A percentile compares a stretch with the other conserved stretches of the same genome.
Conservation (phyloP, 2,329 filamentous ascomycete species). For the Aureobasidium musti region DNA sequence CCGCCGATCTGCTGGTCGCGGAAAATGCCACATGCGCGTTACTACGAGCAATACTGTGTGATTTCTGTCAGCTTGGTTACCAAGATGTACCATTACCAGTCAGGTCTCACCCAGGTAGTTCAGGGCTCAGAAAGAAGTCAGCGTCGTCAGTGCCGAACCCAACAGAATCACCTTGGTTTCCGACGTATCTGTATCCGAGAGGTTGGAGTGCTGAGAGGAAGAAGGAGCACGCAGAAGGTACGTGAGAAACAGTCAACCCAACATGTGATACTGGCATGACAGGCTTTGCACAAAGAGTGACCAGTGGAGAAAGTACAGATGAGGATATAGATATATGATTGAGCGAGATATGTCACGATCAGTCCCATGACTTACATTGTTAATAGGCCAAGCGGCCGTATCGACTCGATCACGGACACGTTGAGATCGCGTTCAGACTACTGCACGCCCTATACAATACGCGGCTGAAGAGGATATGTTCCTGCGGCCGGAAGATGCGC, state of each 20-base stretch:
- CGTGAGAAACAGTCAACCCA: conserved; percentile 70
- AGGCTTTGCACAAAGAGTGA: conserved; percentile 11
- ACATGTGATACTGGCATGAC: conserved; percentile 64
- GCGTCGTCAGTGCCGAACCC: conserved; percentile 62
- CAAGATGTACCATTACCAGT: not conserved
- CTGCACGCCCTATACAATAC: conserved; percentile 16
- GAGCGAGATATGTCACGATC: not conserved
- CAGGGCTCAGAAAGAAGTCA: conserved; percentile 66
- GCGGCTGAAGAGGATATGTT: conserved; percentile 13
- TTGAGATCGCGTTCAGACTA: conserved; percentile 18
- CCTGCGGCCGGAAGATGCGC: conserved; percentile 11
- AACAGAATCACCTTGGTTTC: conserved; percentile 61
- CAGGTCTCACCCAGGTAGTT: conserved; percentile 36
- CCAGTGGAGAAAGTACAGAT: not conserved
- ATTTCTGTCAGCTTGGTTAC: conserved; percentile 12
- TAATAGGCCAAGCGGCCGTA: not conserved
- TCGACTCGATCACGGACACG: conserved; percentile 27
- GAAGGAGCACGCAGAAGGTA: conserved; percentile 79
- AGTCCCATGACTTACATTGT: not conserved
- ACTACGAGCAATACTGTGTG: conserved; percentile 50
- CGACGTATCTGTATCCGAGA: conserved; percentile 72
- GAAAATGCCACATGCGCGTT: conserved; percentile 67
- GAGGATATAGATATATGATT: conserved; percentile 4
- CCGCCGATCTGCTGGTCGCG: conserved; percentile 64
- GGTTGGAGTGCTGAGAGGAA: conserved; percentile 78